Evolutionary conservation across 2,329 filamentous ascomycete genomes (phyloP).

Genomic region (Lasiodiplodia sp.): DNA sequence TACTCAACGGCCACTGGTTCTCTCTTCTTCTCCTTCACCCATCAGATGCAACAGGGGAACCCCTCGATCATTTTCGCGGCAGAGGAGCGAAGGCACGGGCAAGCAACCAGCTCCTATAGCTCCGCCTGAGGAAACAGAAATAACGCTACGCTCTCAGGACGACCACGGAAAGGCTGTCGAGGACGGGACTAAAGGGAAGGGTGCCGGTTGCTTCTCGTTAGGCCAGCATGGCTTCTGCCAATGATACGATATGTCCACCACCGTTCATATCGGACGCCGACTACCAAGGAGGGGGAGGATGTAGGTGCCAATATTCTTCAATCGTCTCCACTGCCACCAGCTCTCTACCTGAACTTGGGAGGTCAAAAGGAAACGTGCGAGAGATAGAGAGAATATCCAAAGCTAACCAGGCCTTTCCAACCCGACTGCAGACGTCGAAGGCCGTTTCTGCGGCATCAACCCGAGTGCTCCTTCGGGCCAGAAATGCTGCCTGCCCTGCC

Average conservation of each 20-base stretch:
- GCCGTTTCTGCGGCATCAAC: slow-evolving; percentile 61
- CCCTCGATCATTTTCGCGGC: neutral
- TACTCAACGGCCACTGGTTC: neutral
- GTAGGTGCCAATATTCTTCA: slow-evolving; percentile 33
- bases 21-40: neutral
- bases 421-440: slow-evolving; percentile 49
- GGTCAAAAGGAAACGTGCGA: neutral
- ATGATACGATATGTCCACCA: slow-evolving; percentile 33
- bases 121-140: neutral
- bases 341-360: neutral
- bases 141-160: neutral
- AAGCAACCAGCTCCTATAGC: neutral
- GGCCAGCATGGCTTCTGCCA: neutral
- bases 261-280: slow-evolving; percentile 38
- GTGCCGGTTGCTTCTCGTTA: neutral
- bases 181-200: neutral
- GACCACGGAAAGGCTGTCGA: too few species aligned
- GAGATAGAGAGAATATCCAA: neutral
- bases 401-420: neutral
- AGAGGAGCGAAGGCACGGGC: neutral
- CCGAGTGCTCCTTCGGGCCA: slow-evolving; percentile 52
- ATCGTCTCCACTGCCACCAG: neutral
- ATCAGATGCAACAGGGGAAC: neutral
- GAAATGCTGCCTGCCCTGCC: slow-evolving; percentile 84
- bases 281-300: slow-evolving; percentile 36